These are phyloP conservation scores for Euphorbia peplus DNA, from an alignment of 345 rosid genomes.

Conservation along the genomic window DNA sequence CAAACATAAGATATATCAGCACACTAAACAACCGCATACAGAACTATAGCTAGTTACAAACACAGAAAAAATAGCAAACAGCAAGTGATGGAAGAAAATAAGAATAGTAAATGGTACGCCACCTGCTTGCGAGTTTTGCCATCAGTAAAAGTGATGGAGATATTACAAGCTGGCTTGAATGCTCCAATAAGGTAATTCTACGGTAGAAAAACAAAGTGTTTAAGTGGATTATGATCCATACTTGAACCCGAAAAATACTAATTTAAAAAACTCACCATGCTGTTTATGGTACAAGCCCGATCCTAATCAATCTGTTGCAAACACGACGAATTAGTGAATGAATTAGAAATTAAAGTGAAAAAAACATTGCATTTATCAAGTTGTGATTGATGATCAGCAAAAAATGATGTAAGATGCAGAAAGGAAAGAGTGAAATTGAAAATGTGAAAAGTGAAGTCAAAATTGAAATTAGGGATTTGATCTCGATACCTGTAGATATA, in stretches of 20 bases:
- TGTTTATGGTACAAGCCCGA: not conserved
- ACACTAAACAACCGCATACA: not conserved
- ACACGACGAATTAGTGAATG: not conserved
- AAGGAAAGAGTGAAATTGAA: not conserved
- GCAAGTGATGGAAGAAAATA: not conserved
- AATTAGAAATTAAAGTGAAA: not conserved
- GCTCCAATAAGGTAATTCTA: slow-evolving; percentile 96
- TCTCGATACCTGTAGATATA: not conserved
- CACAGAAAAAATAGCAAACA: not conserved
- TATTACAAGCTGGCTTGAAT: slow-evolving; percentile 85
- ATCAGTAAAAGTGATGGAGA: slow-evolving; percentile 68
- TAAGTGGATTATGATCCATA: not conserved
- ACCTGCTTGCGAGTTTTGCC: slow-evolving; percentile 90
- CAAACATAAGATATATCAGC: not conserved
- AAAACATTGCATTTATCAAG: not conserved
- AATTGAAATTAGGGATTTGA: not conserved
- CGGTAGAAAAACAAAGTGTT: not conserved
- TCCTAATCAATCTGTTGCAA: not conserved
- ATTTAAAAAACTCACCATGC: not conserved
- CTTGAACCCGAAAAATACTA: not conserved
- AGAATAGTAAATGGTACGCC: not conserved
- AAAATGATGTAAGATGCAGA: not conserved
- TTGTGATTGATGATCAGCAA: not conserved
- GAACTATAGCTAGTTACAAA: not conserved
- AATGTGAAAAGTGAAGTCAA: not conserved